Evolutionary conservation across 2,329 filamentous ascomycete species (phyloP).

Genomic region (Bertia moriformis): DNA sequence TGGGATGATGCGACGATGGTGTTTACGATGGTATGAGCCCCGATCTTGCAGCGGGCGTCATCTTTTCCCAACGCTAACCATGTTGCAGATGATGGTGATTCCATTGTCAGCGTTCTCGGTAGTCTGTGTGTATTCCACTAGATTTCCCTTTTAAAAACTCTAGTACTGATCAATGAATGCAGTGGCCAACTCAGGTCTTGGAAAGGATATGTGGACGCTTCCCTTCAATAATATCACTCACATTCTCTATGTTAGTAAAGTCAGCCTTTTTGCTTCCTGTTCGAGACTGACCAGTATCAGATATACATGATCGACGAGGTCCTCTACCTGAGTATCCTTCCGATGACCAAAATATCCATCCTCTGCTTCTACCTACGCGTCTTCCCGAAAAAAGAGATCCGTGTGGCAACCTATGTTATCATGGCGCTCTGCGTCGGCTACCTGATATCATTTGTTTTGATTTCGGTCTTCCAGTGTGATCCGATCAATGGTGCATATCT

Average conservation of each 20-base stretch:
- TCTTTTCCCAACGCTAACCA: too few species aligned
- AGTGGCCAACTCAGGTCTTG: constrained; percentile 5
- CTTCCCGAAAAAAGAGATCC: constrained; percentile 5
- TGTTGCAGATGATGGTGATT: not conserved
- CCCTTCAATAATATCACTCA: constrained; percentile 4
- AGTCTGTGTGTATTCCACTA: not conserved
- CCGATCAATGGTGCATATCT: not conserved
- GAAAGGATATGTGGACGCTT: constrained; percentile 7
- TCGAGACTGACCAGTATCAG: too few species aligned
- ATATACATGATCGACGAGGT: constrained; percentile 6
- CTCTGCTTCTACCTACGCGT: constrained; percentile 7
- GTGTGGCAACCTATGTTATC: constrained; percentile 1
- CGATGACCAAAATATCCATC: constrained; percentile 5
- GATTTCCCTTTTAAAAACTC: constrained; percentile 2
- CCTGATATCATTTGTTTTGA: not conserved
- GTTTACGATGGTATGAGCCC: not conserved
- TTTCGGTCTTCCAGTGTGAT: not conserved
- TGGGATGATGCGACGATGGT: not conserved
- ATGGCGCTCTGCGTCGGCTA: not conserved
- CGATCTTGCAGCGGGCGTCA: too few species aligned
- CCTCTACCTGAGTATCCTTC: constrained; percentile 6
- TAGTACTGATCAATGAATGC: not conserved
- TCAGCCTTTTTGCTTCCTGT: constrained; percentile 1
- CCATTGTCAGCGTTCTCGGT: not conserved
- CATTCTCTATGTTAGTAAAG: constrained; percentile 5